These are phyloP conservation scores for Hygrophorus russula DNA, from an alignment of 768 basidiomycete genomes.

Conservation along the genomic window DNA sequence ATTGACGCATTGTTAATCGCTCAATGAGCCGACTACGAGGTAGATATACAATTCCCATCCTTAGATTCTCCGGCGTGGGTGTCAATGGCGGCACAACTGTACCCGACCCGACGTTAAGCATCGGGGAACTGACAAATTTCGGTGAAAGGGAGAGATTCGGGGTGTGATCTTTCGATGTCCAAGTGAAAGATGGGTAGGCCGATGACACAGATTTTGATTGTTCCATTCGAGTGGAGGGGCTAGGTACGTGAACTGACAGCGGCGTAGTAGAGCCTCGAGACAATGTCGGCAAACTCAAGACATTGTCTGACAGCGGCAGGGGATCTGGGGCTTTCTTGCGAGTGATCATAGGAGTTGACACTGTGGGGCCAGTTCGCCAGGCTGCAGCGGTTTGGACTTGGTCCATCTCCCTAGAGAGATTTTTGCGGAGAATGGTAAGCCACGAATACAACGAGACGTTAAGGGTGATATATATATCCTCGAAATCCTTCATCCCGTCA, in stretches of 20 bases:
- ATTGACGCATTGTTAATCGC: conserved; percentile 72
- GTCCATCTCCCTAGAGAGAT: conserved; percentile 66
- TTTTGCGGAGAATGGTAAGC: conserved; percentile 70
- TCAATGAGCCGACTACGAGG: conserved; percentile 58
- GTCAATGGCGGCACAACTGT: neutral
- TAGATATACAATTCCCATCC: conserved; percentile 34
- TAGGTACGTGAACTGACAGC: neutral
- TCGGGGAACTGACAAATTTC: neutral
- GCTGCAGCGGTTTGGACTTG: conserved; percentile 54
- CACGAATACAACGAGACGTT: conserved; percentile 77
- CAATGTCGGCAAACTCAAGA: neutral
- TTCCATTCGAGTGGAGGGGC: neutral
- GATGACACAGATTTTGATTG: neutral
- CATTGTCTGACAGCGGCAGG: conserved; percentile 15
- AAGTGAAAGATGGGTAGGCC: neutral
- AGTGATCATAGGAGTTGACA: conserved; percentile 17
- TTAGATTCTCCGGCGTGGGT: conserved; percentile 10
- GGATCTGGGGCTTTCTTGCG: conserved; percentile 31
- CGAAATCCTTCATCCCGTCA: conserved; percentile 40
- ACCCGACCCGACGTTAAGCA: too few relatives aligned
- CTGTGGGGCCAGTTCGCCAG: conserved; percentile 29
- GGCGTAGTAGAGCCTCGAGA: neutral
- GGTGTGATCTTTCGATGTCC: neutral
- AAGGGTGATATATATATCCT: conserved; percentile 78
- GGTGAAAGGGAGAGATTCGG: neutral